Evolutionary conservation across 78 protist genomes (phyloP).

Genomic region (Salpingoeca rosetta): DNA sequence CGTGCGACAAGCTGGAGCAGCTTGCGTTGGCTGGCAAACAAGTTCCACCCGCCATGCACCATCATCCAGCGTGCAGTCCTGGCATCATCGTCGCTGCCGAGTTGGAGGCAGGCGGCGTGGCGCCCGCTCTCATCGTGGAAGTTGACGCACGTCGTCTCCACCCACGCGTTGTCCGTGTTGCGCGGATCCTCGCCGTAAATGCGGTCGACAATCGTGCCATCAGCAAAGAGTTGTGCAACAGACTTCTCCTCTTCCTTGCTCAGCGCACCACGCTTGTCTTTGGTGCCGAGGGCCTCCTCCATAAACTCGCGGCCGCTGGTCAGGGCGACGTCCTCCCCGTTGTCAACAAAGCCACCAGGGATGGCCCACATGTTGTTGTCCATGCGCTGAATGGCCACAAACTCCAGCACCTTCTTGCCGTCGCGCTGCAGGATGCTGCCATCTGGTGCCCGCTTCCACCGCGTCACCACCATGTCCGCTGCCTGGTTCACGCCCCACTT

Average conservation of each 20-base stretch:
- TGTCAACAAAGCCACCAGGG: neutral
- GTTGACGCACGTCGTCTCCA: conserved; percentile 36
- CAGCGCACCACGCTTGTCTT: neutral
- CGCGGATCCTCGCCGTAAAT: conserved; percentile 52
- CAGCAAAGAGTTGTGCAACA: neutral
- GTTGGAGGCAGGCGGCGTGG: neutral
- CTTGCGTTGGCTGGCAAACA: conserved; percentile 21
- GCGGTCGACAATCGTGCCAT: neutral
- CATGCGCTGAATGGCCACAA: conserved; percentile 15
- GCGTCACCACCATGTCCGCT: conserved; percentile 15
- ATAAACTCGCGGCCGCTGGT: neutral
- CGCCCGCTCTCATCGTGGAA: conserved; percentile 18
- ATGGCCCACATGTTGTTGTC: neutral
- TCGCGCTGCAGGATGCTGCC: neutral
- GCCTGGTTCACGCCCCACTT: conserved; percentile 34
- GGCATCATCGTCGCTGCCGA: conserved; percentile 6
- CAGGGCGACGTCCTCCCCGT: neutral
- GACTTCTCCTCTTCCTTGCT: neutral
- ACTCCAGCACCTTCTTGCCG: neutral
- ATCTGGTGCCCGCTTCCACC: conserved; percentile 4
- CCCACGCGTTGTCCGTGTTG: conserved; percentile 34
- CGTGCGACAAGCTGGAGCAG: no score
- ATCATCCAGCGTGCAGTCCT: conserved; percentile 2
- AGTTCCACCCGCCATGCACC: neutral
- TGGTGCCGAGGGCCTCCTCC: neutral